Evolutionary conservation across 345 rosid genomes (phyloP).

Genomic region (Hypericum androsaemum): DNA sequence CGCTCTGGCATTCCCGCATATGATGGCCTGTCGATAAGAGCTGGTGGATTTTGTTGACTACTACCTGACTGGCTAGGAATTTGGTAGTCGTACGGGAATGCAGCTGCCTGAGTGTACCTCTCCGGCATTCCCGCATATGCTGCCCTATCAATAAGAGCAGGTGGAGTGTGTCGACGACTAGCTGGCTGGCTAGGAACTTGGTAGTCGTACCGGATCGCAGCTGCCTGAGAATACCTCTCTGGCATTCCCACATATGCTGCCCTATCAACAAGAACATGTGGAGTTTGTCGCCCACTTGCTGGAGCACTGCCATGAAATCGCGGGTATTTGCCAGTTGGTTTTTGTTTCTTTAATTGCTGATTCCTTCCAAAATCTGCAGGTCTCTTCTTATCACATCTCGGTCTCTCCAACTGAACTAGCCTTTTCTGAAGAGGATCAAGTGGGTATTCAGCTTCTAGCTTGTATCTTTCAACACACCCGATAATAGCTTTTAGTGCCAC

Average conservation of each 20-base stretch:
- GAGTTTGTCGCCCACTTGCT: slow-evolving; percentile 23
- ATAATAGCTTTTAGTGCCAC: slow-evolving; percentile 42
- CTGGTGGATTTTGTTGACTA: too few species aligned
- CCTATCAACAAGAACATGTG: slow-evolving; percentile 10
- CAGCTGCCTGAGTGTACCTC: too few species aligned
- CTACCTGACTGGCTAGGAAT: too few species aligned
- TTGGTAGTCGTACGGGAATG: too few species aligned
- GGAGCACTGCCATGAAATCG: slow-evolving; percentile 23
- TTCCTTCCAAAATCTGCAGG: slow-evolving; percentile 24
- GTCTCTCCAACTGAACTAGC: slow-evolving; percentile 41
- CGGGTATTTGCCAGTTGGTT: slow-evolving; percentile 26
- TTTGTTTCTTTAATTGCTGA: slow-evolving; percentile 32
- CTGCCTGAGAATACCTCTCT: too few species aligned
- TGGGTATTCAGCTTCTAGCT: slow-evolving; percentile 46
- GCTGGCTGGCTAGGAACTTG: too few species aligned
- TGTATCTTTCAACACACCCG: slow-evolving; percentile 36
- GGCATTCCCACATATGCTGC: too few species aligned
- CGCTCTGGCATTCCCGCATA: slow-evolving; percentile 27
- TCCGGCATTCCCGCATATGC: too few species aligned
- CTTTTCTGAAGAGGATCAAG: slow-evolving; percentile 49
- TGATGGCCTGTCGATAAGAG: slow-evolving; percentile 10
- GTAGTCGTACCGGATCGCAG: too few species aligned
- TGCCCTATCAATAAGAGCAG: too few species aligned
- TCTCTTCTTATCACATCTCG: slow-evolving; percentile 39
- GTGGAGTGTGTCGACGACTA: too few species aligned